phyloP scores from a whole-genome alignment of 1,139 yeast genomes.

The Ogataea hybrid region DNA sequence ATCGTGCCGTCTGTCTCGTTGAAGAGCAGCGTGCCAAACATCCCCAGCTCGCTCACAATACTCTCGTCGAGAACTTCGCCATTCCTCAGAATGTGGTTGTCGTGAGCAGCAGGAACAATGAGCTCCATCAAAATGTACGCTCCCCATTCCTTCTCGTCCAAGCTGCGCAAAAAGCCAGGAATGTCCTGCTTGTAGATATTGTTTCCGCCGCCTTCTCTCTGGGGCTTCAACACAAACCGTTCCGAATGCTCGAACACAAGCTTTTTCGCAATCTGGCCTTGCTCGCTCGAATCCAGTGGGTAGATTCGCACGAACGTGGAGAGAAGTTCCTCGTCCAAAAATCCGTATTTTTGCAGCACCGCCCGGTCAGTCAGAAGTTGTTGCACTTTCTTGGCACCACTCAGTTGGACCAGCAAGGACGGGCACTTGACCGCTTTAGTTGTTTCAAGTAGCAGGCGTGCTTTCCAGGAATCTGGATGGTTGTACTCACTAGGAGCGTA shows the following conservation, averaged over 20 bases:
- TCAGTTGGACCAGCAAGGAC: constrained; percentile 78
- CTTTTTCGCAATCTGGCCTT: constrained; percentile 62
- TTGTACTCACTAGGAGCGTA: constrained; percentile 60
- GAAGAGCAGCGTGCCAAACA: constrained; percentile 82
- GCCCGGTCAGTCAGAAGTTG: constrained; percentile 69
- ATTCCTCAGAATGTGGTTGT: constrained; percentile 68
- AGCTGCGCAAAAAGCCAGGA: constrained; percentile 60
- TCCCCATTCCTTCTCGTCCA: constrained; percentile 77
- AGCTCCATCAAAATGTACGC: constrained; percentile 94
- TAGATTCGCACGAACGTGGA: constrained; percentile 79
- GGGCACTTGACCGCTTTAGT: constrained; percentile 90
- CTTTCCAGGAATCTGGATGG: constrained; percentile 70
- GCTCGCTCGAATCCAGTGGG: constrained; percentile 72
- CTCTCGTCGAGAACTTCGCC: constrained; percentile 57
- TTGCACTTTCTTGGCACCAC: constrained; percentile 92
- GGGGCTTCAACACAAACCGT: constrained; percentile 86
- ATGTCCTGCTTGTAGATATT: constrained; percentile 84
- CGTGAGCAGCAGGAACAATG: constrained; percentile 67
- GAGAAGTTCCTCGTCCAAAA: constrained; percentile 35
- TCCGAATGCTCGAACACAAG: constrained; percentile 69
- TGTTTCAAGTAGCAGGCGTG: constrained; percentile 68
- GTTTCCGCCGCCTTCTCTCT: constrained; percentile 96
- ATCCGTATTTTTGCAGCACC: constrained; percentile 47
- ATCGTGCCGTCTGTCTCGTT: constrained; percentile 59
- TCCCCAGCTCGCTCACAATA: constrained; percentile 85